These are phyloP conservation scores for Podospora bellae-mahoneyi DNA, from an alignment of 495 filamentous ascomycete genomes.

Conservation along the genomic window DNA sequence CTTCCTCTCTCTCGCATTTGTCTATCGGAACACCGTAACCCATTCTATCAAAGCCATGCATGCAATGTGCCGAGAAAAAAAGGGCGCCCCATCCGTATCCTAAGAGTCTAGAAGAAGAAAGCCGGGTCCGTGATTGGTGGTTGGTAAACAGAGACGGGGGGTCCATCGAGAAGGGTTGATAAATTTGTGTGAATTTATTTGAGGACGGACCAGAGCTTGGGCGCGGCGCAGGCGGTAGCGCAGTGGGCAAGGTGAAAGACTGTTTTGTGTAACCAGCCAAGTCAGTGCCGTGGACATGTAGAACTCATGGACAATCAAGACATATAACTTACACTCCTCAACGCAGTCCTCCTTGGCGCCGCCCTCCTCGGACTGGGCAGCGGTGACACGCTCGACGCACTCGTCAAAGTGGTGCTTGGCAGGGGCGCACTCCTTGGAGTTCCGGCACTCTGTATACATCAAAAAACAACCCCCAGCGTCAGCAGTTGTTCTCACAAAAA, in stretches of 20 bases:
- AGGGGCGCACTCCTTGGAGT: constrained; percentile 76
- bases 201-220: constrained; percentile 86
- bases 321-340: constrained; percentile 83
- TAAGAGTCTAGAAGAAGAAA: neutral
- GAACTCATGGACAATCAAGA: neutral
- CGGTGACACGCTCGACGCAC: constrained; percentile 89
- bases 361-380: constrained; percentile 55
- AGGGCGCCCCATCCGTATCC: constrained; percentile 4
- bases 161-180: neutral
- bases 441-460: constrained; percentile 68
- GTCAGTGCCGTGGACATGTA: neutral
- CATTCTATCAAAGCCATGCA: neutral
- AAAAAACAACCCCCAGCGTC: constrained; percentile 25
- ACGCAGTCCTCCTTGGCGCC: constrained; percentile 88
- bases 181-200: constrained; percentile 58
- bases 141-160: neutral
- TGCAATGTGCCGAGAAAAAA: neutral
- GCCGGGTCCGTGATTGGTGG: neutral
- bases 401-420: constrained; percentile 97
- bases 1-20: neutral
- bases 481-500: constrained; percentile 18
- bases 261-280: constrained; percentile 34
- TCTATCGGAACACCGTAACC: neutral
- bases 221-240: constrained; percentile 84
- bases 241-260: constrained; percentile 99